These are phyloP conservation scores for Globisporangium okanoganense DNA, from an alignment of 352 stramenopile genomes.

Conservation along the genomic window DNA sequence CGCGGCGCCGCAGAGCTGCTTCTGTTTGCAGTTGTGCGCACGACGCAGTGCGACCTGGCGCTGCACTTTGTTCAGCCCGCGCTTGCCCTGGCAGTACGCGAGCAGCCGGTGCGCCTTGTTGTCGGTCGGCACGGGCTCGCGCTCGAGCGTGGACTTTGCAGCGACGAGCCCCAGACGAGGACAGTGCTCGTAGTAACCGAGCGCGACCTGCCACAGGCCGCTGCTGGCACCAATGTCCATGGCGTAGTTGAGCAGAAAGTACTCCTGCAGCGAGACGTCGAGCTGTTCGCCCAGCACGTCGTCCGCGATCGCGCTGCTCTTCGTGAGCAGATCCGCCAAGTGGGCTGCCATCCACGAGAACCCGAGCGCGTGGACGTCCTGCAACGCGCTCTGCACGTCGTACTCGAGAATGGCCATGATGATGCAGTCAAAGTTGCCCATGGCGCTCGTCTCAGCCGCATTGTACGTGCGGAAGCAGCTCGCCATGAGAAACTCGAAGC, in stretches of 20 bases:
- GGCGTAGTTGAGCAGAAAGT: conserved; percentile 61
- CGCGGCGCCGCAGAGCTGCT: conserved; percentile 38
- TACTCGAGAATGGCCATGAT: conserved; percentile 75
- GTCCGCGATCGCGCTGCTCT: conserved; percentile 45
- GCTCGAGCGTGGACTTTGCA: conserved; percentile 33
- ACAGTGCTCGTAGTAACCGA: conserved; percentile 64
- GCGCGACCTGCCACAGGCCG: conserved; percentile 62
- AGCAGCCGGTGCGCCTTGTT: conserved; percentile 58
- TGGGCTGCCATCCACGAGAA: conserved; percentile 80
- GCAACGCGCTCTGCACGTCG: conserved; percentile 62
- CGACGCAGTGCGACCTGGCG: conserved; percentile 34
- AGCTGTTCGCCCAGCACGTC: conserved; percentile 40
- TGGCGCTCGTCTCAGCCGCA: conserved; percentile 26
- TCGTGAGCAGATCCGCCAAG: conserved; percentile 54
- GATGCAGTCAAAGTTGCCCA: conserved; percentile 83
- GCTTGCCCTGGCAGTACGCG: conserved; percentile 49
- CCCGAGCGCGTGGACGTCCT: conserved; percentile 58
- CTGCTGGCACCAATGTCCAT: conserved; percentile 56
- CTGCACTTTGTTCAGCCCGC: conserved; percentile 29
- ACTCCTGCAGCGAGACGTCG: conserved; percentile 54
- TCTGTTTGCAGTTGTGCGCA: conserved; percentile 34
- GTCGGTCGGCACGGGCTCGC: conserved; percentile 49
- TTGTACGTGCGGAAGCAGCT: conserved; percentile 62
- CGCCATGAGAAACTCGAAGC: conserved; percentile 77
- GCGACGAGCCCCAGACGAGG: conserved; percentile 43